Evolutionary conservation across 345 rosid genomes (phyloP), one percentile per base, ranked within the genome.

Genomic region (Jatropha curcas): DNA sequence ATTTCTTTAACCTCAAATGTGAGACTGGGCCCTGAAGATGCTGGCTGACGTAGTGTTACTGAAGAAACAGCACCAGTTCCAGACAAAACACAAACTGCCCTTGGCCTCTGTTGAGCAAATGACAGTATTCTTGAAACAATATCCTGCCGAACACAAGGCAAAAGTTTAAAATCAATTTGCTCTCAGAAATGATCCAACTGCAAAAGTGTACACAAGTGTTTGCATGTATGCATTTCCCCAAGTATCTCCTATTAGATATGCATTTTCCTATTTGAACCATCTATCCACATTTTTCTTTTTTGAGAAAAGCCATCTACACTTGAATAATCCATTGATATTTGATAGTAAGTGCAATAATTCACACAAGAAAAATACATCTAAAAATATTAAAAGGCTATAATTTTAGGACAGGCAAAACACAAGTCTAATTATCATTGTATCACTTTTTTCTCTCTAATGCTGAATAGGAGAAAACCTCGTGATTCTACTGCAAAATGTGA

Each of bases 81-180:
- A 35, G 99, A 93, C 89, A 96, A 84, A 79, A 96, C 75, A 86
- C 96, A 91, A 20, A 93, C 76, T 79, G 92, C 99, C 74, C 99
- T 89, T 39, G 97, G 92, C 82, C 99, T 85, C 74, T 88, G 97
- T 71, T 90, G 97, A 11, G 99, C 77, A 71, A 96, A 93, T 13
- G 92, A 80, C 80, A 93, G 69, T 70, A 96, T 72, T 83, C 85
- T 96, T 16, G 90, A 86, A 41, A 92, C 97, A 79, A 96, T 86
- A 66, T 93, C 99, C 99, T 96, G 77, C 74, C 62, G 48, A 65
- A 2, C 34, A 30, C 31, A 66, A 4, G 27, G 11, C 11, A 64
- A 39, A 22, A n/a, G 34, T 34, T 45, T 58, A n/a, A 58, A 41
- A 71, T 51, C 45, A 41, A 64, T 60, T 62, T 1, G 24, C 25